Percentiles rank a stretch among this genome's conserved stretches.
Conservation (phyloP, 306 rosid species). For the Cucurbita moschata region DNA sequence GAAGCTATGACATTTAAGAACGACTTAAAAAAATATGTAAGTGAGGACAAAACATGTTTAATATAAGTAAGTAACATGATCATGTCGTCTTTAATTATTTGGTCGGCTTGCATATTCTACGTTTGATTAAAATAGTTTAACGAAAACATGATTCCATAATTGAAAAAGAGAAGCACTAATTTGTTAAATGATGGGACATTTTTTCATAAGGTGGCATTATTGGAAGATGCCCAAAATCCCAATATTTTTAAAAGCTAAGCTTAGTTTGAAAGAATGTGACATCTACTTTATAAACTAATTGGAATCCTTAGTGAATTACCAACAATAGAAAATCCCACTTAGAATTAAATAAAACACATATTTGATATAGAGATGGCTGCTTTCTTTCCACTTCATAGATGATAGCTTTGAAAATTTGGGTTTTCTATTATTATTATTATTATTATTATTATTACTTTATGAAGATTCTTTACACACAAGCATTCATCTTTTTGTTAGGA, state of each 20-base stretch:
- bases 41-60: too few relatives aligned
- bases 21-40: too few relatives aligned
- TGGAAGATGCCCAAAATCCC: slow-evolving; percentile 50
- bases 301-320: slow-evolving; percentile 55
- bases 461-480: slow-evolving; percentile 54
- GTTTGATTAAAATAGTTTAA: background rate
- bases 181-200: background rate
- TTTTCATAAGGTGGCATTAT: slow-evolving; percentile 7
- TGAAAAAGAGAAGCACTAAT: too few relatives aligned
- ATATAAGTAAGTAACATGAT: too few relatives aligned
- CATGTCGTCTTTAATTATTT: background rate
- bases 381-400: slow-evolving; percentile 41
- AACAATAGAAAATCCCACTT: slow-evolving; percentile 64
- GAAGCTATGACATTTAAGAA: too few relatives aligned
- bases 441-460: background rate
- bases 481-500: slow-evolving; percentile 27
- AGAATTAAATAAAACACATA: slow-evolving; percentile 19
- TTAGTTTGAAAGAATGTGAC: slow-evolving; percentile 27
- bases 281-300: slow-evolving; percentile 30
- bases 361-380: slow-evolving; percentile 14
- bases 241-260: slow-evolving; percentile 36
- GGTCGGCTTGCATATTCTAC: slow-evolving; percentile 3
- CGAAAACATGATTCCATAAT: background rate
- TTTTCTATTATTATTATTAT: background rate
- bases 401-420: slow-evolving; percentile 27